A percentile compares a stretch with the other conserved stretches of the same genome.
Conservation (phyloP, 2,329 filamentous ascomycete genomes). For the Scytalidium lignicola region DNA sequence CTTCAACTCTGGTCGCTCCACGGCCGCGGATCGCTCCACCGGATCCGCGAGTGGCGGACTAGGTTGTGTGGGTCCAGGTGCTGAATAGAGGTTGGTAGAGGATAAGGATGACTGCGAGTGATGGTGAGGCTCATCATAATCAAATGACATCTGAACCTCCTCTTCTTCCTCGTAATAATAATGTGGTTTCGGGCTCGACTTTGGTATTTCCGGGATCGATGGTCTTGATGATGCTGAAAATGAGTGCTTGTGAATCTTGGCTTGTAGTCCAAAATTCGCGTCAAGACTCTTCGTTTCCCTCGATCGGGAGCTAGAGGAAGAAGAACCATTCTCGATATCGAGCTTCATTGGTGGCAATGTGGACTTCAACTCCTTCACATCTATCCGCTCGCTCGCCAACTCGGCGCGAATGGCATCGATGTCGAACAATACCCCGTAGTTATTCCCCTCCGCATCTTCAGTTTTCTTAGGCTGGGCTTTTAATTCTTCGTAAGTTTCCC, state of each 20-base stretch:
- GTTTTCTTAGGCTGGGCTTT: constrained; percentile 39
- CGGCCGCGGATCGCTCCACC: constrained; percentile 9
- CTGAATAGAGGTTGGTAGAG: constrained; percentile 9
- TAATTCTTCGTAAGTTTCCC: constrained; percentile 87
- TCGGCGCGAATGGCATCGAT: constrained; percentile 90
- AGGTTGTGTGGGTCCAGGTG: constrained; percentile 9
- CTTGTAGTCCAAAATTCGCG: constrained; percentile 19
- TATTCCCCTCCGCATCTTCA: constrained; percentile 26
- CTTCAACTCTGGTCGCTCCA: constrained; percentile 34
- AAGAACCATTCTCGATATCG: constrained; percentile 37
- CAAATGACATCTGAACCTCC: constrained; percentile 67
- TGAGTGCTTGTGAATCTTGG: constrained; percentile 18
- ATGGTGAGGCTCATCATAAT: constrained; percentile 43
- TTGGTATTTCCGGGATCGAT: constrained; percentile 17
- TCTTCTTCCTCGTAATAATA: constrained; percentile 33
- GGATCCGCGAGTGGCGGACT: constrained; percentile 8
- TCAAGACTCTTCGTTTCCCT: constrained; percentile 46
- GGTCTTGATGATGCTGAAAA: constrained; percentile 19
- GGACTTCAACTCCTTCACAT: constrained; percentile 77
- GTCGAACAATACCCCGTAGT: constrained; percentile 71
- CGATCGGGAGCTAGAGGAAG: constrained; percentile 19
- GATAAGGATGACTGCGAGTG: constrained; percentile 14
- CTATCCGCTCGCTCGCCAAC: constrained; percentile 52
- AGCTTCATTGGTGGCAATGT: constrained; percentile 90
- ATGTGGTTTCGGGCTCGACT: constrained; percentile 5